A percentile compares a stretch with the other conserved stretches of the same genome.
Conservation (phyloP, 768 basidiomycete genomes). For the Lentinula raphanica region DNA sequence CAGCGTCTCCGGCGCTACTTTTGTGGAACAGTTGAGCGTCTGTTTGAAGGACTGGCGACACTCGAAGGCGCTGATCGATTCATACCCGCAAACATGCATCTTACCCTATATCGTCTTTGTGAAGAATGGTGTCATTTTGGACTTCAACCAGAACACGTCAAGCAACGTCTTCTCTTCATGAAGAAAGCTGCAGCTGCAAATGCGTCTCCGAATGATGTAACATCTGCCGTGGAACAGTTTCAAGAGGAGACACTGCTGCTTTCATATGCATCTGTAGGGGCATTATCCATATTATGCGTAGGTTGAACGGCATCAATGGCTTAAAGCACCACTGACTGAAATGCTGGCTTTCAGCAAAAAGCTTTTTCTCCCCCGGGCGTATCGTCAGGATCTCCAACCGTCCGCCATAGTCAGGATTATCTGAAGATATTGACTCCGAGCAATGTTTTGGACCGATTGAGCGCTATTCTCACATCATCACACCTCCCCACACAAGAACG, state of each 20-base stretch:
- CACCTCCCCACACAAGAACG: slow-evolving; percentile 44
- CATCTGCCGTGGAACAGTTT: slow-evolving; percentile 52
- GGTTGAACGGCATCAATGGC: slow-evolving; percentile 28
- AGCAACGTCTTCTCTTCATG: slow-evolving; percentile 66
- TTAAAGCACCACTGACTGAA: neutral
- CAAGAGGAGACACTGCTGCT: slow-evolving; percentile 66
- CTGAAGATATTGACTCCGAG: slow-evolving; percentile 48
- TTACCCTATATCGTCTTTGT: slow-evolving; percentile 77
- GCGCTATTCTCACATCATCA: slow-evolving; percentile 61
- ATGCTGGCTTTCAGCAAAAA: slow-evolving; percentile 50
- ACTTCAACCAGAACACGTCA: slow-evolving; percentile 64
- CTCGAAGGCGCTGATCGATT: slow-evolving; percentile 75
- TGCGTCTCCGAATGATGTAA: slow-evolving; percentile 49
- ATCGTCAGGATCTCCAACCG: slow-evolving; percentile 58
- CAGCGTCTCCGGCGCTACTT: slow-evolving; percentile 86
- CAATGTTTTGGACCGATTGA: slow-evolving; percentile 58
- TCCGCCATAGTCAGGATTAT: slow-evolving; percentile 45
- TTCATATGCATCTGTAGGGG: slow-evolving; percentile 80
- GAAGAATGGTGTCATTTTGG: slow-evolving; percentile 94
- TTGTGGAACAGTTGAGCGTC: slow-evolving; percentile 81
- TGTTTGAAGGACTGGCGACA: slow-evolving; percentile 70
- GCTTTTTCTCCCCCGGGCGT: slow-evolving; percentile 67
- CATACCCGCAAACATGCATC: slow-evolving; percentile 67
- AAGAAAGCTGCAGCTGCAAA: slow-evolving; percentile 57
- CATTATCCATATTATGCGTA: slow-evolving; percentile 84